Percentiles rank a stretch among this genome's conserved stretches.
These are phyloP conservation scores for Boletellus emodensis DNA, from an alignment of 768 basidiomycete species.

Conservation along the genomic window DNA sequence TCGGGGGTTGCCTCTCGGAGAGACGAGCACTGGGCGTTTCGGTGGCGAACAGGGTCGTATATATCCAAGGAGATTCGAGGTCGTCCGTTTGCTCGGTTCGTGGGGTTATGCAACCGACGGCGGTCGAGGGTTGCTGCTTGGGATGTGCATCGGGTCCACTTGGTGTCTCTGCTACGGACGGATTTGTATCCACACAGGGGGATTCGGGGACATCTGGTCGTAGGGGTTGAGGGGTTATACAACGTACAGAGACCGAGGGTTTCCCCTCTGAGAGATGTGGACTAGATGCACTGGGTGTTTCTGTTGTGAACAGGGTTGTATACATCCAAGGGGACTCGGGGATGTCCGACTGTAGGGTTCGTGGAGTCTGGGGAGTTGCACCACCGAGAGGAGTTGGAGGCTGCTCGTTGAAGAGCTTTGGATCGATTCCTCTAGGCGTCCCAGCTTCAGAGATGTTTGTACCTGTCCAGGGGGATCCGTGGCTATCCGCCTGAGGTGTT, in stretches of 20 bases:
- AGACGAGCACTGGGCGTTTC: too few species aligned
- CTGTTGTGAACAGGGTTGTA: not conserved
- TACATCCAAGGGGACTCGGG: too few species aligned
- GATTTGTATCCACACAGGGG: too few species aligned
- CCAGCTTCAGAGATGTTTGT: not conserved
- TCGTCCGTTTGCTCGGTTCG: not conserved
- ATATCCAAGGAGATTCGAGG: constrained; percentile 11
- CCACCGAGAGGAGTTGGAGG: too few species aligned
- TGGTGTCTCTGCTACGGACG: not conserved
- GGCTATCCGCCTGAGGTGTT: too few species aligned
- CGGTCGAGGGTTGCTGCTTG: constrained; percentile 2
- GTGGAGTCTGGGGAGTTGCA: too few species aligned
- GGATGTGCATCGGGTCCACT: not conserved
- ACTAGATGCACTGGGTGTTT: not conserved
- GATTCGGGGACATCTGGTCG: too few species aligned
- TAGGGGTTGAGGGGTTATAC: too few species aligned
- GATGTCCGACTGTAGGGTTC: not conserved
- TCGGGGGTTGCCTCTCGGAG: constrained; percentile 2
- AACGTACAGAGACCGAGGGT: too few species aligned
- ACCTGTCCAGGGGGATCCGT: too few species aligned
- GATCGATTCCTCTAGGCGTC: too few species aligned
- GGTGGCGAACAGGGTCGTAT: not conserved
- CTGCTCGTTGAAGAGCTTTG: too few species aligned
- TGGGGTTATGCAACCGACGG: constrained; percentile 12
- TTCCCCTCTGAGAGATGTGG: not conserved